phyloP scores from a whole-genome alignment of 768 basidiomycete species.

The Lactarius pseudohatsudake region DNA sequence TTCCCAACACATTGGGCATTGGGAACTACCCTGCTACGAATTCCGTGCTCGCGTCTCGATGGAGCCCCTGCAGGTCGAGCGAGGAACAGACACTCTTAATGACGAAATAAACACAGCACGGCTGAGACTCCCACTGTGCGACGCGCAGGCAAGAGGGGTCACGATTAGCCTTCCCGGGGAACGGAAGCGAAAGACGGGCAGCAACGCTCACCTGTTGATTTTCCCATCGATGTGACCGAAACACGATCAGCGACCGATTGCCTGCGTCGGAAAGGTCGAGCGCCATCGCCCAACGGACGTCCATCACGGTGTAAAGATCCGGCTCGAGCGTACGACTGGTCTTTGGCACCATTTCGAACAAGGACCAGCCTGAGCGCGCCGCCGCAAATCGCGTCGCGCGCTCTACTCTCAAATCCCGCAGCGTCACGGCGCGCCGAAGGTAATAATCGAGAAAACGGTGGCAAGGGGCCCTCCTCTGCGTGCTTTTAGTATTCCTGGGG shows the following conservation, averaged over 20 bases:
- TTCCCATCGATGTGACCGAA: slow-evolving; percentile 27
- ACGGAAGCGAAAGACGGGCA: too few relatives aligned
- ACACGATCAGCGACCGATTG: slow-evolving; percentile 23
- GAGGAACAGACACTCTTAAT: slow-evolving; percentile 22
- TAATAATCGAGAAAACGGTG: too few relatives aligned
- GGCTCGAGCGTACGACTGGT: slow-evolving; percentile 19
- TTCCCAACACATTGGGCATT: too few relatives aligned
- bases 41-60: not conserved
- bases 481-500: slow-evolving; percentile 11
- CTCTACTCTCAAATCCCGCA: not conserved
- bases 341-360: not conserved
- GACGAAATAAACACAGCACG: slow-evolving; percentile 8
- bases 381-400: slow-evolving; percentile 7
- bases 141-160: too few relatives aligned
- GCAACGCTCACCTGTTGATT: not conserved
- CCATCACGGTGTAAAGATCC: slow-evolving; percentile 25
- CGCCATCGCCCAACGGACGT: slow-evolving; percentile 25
- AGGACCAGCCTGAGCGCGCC: not conserved
- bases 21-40: slow-evolving; percentile 17
- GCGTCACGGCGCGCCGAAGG: too few relatives aligned
- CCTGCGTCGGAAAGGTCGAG: slow-evolving; percentile 27
- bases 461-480: slow-evolving; percentile 9
- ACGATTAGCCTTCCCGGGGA: too few relatives aligned
- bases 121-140: not conserved
- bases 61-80: slow-evolving; percentile 6